A percentile compares a stretch with the other conserved stretches of the same genome.
Conservation (phyloP, 495 filamentous ascomycete genomes). For the Penicillium bovifimosum region DNA sequence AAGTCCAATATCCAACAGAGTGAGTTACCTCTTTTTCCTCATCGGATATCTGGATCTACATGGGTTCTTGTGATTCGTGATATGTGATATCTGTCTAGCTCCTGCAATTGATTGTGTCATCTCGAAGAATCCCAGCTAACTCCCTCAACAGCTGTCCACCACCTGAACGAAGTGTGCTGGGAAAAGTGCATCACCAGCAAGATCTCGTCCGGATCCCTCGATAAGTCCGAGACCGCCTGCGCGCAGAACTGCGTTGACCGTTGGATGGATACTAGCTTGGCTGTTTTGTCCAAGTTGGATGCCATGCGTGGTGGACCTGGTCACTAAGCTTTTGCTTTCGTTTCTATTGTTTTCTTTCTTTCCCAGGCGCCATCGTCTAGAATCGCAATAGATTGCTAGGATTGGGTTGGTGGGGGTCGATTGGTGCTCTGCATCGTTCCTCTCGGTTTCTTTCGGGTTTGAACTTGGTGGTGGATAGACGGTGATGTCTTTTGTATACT, state of each 20-base stretch:
- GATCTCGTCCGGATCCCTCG: slow-evolving; percentile 61
- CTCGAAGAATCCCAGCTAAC: slow-evolving; percentile 7
- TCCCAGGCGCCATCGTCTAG: neutral
- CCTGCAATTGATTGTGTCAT: neutral
- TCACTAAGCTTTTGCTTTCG: slow-evolving; percentile 19
- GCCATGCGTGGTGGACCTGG: slow-evolving; percentile 42
- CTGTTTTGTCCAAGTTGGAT: slow-evolving; percentile 76
- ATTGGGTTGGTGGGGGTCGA: no score
- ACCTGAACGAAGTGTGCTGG: slow-evolving; percentile 84
- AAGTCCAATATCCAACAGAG: slow-evolving; percentile 74
- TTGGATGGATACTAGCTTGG: slow-evolving; percentile 81
- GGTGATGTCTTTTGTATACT: no score
- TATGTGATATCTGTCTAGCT: no score
- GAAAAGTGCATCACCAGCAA: slow-evolving; percentile 76
- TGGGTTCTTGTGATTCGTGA: neutral
- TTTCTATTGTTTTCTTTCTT: neutral
- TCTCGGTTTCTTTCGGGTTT: no score
- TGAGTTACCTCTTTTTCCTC: slow-evolving; percentile 44
- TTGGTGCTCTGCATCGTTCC: no score
- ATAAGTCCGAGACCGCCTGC: slow-evolving; percentile 71
- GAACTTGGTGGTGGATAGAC: no score
- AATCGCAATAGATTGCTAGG: no score
- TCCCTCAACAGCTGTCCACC: slow-evolving; percentile 60
- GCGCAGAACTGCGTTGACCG: slow-evolving; percentile 87
- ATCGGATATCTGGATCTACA: no score